Conservation (phyloP, 1,139 yeast genomes). For the Yamadazyma diddensiae region DNA sequence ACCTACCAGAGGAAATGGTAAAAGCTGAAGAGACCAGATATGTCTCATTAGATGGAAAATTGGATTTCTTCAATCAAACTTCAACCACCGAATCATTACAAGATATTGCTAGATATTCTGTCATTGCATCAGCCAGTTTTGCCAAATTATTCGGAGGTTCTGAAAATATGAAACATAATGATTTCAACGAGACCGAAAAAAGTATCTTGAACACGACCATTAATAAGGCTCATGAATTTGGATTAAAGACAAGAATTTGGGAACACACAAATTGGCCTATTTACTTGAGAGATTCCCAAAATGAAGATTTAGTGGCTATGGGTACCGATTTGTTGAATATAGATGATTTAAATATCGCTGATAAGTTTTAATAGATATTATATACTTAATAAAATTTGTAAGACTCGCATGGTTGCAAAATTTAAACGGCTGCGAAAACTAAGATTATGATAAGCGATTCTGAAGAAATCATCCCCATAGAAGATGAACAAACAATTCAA, state of each 20-base stretch:
- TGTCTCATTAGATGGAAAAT: slow-evolving; percentile 37
- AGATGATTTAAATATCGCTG: slow-evolving; percentile 26
- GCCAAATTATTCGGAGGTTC: slow-evolving; percentile 25
- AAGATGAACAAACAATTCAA: no score
- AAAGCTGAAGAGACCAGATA: slow-evolving; percentile 27
- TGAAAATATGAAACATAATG: slow-evolving; percentile 11
- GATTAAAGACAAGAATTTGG: slow-evolving; percentile 41
- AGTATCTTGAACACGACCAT: slow-evolving; percentile 18
- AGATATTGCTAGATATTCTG: slow-evolving; percentile 28
- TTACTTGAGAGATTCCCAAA: slow-evolving; percentile 28
- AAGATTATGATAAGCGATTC: no score
- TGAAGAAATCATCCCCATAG: no score
- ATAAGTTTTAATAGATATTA: slow-evolving; percentile 2
- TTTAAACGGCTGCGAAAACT: not conserved
- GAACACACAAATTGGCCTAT: slow-evolving; percentile 41
- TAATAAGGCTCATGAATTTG: slow-evolving; percentile 30
- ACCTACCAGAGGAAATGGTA: slow-evolving; percentile 33
- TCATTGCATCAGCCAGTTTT: slow-evolving; percentile 36
- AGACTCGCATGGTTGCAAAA: not conserved
- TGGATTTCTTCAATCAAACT: slow-evolving; percentile 20
- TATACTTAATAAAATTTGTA: not conserved
- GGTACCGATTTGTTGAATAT: slow-evolving; percentile 41
- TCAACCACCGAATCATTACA: slow-evolving; percentile 15
- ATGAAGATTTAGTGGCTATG: slow-evolving; percentile 21
- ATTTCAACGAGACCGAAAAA: slow-evolving; percentile 23